A percentile compares a stretch with the other conserved stretches of the same genome.
These are phyloP conservation scores for Colletotrichum endophyticum DNA, from an alignment of 2,329 filamentous ascomycete genomes.

Conservation along the genomic window DNA sequence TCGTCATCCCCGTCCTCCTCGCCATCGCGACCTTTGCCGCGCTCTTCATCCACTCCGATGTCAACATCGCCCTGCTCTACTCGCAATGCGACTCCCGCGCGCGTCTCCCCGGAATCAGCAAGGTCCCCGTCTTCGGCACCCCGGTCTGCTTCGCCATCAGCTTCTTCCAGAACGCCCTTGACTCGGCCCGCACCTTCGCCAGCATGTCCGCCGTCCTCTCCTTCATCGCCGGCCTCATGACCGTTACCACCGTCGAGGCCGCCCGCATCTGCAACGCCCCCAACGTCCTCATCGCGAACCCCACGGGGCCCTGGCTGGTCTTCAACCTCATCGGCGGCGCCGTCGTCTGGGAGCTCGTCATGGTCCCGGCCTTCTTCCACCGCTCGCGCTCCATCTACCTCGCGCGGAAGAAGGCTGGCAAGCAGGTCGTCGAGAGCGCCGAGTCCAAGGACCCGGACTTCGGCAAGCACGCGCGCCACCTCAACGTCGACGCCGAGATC, in stretches of 20 bases:
- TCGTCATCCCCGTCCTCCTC: conserved; percentile 55
- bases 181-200: conserved; percentile 43
- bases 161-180: conserved; percentile 51
- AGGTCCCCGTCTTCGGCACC: conserved; percentile 49
- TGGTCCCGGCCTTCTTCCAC: conserved; percentile 54
- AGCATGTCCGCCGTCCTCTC: conserved; percentile 47
- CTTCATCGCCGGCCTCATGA: conserved; percentile 52
- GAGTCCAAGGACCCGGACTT: conserved; percentile 31
- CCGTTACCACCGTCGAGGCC: conserved; percentile 54
- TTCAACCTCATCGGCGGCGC: conserved; percentile 55
- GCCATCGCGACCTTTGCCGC: conserved; percentile 43
- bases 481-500: conserved; percentile 53
- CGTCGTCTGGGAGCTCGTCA: conserved; percentile 56
- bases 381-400: conserved; percentile 41
- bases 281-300: conserved; percentile 39
- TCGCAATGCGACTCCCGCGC: conserved; percentile 57
- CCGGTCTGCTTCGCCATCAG: conserved; percentile 55
- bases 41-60: conserved; percentile 52
- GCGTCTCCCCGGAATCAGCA: conserved; percentile 47
- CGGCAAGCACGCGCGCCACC: conserved; percentile 37
- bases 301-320: conserved; percentile 48
- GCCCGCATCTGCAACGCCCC: conserved; percentile 46
- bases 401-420: conserved; percentile 24
- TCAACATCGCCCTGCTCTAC: conserved; percentile 57
- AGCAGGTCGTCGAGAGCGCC: conserved; percentile 22